Conservation (phyloP, 495 filamentous ascomycete species). For the Daldinia childiae region DNA sequence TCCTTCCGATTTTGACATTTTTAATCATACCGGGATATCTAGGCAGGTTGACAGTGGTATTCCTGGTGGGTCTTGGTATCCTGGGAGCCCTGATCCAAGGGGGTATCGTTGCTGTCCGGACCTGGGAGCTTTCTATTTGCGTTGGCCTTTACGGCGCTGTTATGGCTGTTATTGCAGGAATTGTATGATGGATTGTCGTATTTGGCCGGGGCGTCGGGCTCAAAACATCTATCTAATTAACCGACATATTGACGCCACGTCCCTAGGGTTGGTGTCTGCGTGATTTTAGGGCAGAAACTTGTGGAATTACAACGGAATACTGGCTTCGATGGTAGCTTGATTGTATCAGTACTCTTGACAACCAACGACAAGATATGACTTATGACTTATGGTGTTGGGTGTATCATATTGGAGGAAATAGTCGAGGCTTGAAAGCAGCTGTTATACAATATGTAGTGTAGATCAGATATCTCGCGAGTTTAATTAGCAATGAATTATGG, state of each 20-base stretch:
- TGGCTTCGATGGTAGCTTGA: neutral
- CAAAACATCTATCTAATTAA: neutral
- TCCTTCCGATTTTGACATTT: conserved; percentile 70
- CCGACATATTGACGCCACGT: neutral
- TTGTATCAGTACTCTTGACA: neutral
- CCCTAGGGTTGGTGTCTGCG: neutral
- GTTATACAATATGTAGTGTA: conserved; percentile 9
- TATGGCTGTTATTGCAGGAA: conserved; percentile 56
- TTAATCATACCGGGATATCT: conserved; percentile 62
- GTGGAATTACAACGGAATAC: neutral
- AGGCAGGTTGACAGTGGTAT: conserved; percentile 62
- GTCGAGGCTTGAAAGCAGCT: neutral
- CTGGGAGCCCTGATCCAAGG: conserved; percentile 47
- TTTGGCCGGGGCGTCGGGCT: neutral
- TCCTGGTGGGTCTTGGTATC: conserved; percentile 48
- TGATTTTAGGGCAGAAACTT: neutral
- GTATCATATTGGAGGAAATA: conserved; percentile 1
- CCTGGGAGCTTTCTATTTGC: conserved; percentile 48
- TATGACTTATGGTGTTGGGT: conserved; percentile 6
- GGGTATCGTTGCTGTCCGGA: conserved; percentile 37
- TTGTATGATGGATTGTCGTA: conserved; percentile 37
- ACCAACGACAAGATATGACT: neutral
- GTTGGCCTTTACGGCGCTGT: conserved; percentile 53
- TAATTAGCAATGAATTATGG: neutral
- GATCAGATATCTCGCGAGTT: neutral